Conservation (phyloP, 257 asterid genomes). For the Solanum virginianum region DNA sequence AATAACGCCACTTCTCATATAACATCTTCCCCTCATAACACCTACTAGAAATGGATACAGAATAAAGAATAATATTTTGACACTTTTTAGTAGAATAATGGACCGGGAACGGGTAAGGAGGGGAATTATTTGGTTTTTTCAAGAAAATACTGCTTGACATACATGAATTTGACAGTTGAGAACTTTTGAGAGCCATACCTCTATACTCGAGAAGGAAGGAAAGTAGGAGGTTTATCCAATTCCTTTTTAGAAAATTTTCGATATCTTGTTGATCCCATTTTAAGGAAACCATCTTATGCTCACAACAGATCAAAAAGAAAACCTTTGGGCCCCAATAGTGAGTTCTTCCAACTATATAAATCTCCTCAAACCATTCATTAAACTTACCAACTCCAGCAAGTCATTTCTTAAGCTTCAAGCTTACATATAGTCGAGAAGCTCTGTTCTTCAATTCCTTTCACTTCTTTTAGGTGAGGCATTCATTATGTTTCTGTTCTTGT, state of each 20-base stretch:
- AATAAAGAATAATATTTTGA: conserved; percentile 26
- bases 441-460: not conserved
- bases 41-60: conserved; percentile 44
- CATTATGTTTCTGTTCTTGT: not conserved
- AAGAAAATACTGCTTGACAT: not conserved
- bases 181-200: conserved; percentile 11
- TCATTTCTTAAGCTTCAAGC: not conserved
- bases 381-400: conserved; percentile 22
- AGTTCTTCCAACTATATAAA: conserved; percentile 30
- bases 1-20: conserved; percentile 15
- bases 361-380: conserved; percentile 24
- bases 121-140: conserved; percentile 9
- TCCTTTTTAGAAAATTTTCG: conserved; percentile 5
- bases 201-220: conserved; percentile 4
- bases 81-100: conserved; percentile 30
- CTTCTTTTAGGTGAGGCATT: conserved; percentile 2
- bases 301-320: not conserved
- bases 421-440: not conserved
- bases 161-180: conserved; percentile 11
- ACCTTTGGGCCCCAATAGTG: conserved; percentile 23
- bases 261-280: conserved; percentile 27
- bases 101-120: conserved; percentile 27
- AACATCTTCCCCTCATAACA: conserved; percentile 35
- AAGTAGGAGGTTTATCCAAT: conserved; percentile 6
- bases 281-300: conserved; percentile 6